A percentile compares a stretch with the other conserved stretches of the same genome.
phyloP scores from a whole-genome alignment of 129 eudicot species.

The Solidago caesia region DNA sequence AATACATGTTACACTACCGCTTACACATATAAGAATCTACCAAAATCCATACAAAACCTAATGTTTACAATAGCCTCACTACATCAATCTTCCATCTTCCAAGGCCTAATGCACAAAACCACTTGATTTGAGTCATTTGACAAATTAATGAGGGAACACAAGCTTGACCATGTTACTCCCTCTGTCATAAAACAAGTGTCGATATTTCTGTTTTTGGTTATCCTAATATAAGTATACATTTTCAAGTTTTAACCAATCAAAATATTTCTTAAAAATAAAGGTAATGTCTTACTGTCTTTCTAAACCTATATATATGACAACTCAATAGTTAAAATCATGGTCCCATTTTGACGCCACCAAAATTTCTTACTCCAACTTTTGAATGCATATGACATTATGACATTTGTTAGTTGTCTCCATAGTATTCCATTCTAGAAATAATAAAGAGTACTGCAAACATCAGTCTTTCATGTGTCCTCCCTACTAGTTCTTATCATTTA shows the following conservation, averaged over 20 bases:
- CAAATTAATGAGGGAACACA: conserved; percentile 9
- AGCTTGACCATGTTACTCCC: conserved; percentile 1
- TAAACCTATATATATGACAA: too few relatives aligned
- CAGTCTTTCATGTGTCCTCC: conserved; percentile 3
- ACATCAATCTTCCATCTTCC: conserved; percentile 6
- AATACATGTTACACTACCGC: too few relatives aligned
- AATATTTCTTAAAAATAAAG: too few relatives aligned
- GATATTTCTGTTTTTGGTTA: too few relatives aligned
- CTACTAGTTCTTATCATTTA: not conserved
- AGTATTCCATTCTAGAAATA: not conserved
- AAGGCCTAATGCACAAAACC: not conserved
- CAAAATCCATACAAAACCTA: too few relatives aligned
- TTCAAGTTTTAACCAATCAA: too few relatives aligned
- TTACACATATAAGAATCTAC: too few relatives aligned
- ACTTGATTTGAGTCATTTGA: not conserved
- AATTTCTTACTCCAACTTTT: not conserved
- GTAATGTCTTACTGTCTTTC: too few relatives aligned
- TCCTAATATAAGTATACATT: too few relatives aligned
- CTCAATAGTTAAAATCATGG: not conserved
- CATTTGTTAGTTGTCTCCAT: not conserved
- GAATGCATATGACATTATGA: not conserved
- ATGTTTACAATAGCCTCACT: not conserved
- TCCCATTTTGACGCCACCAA: not conserved
- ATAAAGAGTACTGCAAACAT: not conserved
- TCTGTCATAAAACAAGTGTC: too few relatives aligned